phyloP scores from a whole-genome alignment of 495 filamentous ascomycete genomes.

The Aspergillus diversus region DNA sequence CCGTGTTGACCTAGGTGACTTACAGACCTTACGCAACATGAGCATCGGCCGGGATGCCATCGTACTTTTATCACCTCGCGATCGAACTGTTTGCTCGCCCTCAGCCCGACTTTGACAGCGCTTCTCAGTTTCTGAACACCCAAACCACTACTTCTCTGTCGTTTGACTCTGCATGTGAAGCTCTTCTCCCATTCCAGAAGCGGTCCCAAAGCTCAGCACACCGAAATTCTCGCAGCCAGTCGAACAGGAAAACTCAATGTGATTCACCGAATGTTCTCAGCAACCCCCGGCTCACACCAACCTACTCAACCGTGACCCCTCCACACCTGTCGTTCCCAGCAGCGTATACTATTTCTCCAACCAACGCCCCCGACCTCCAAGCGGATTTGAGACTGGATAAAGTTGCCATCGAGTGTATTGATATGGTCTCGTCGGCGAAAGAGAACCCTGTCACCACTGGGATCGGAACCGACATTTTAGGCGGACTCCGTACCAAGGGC shows the following conservation, averaged over 20 bases:
- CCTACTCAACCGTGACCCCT: slow-evolving; percentile 5
- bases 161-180: slow-evolving; percentile 46
- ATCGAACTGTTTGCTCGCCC: slow-evolving; percentile 73
- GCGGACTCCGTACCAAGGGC: slow-evolving; percentile 72
- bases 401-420: slow-evolving; percentile 68
- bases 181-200: slow-evolving; percentile 47
- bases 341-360: slow-evolving; percentile 24
- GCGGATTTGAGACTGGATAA: slow-evolving; percentile 66
- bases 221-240: slow-evolving; percentile 21
- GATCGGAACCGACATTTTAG: slow-evolving; percentile 54
- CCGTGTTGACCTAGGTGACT: slow-evolving; percentile 5
- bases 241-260: slow-evolving; percentile 19
- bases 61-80: slow-evolving; percentile 89
- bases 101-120: slow-evolving; percentile 38
- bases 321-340: slow-evolving; percentile 14
- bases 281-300: slow-evolving; percentile 4
- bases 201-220: slow-evolving; percentile 24
- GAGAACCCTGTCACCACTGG: slow-evolving; percentile 48
- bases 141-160: slow-evolving; percentile 28
- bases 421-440: slow-evolving; percentile 55
- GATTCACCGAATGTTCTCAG: slow-evolving; percentile 1
- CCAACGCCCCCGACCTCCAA: slow-evolving; percentile 28
- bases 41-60: slow-evolving; percentile 63
- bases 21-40: slow-evolving; percentile 30
- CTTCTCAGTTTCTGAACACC: slow-evolving; percentile 17